phyloP scores from a whole-genome alignment of 2,329 filamentous ascomycete genomes.

The Xylaria sp. region DNA sequence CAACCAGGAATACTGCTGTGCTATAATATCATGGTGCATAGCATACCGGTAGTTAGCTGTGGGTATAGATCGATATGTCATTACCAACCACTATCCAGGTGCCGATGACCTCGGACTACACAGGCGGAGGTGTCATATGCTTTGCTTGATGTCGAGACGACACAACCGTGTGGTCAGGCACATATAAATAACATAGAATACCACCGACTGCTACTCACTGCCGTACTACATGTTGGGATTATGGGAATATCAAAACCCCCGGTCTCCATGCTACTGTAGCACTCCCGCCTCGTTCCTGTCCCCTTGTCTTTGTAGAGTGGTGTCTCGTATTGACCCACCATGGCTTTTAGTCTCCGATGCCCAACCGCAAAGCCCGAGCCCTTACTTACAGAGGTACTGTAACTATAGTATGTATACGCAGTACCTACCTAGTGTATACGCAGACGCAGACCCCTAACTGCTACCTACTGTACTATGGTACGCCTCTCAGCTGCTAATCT shows the following conservation, averaged over 20 bases:
- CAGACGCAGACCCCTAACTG: too few species aligned
- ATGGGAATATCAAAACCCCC: conserved; percentile 17
- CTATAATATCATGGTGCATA: neutral
- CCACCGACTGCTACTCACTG: neutral
- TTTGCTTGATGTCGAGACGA: neutral
- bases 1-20: conserved; percentile 11
- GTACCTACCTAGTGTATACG: too few species aligned
- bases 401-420: too few species aligned
- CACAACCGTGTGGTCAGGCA: conserved; percentile 17
- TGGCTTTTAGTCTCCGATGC: conserved; percentile 29
- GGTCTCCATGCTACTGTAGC: conserved; percentile 17
- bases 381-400: neutral
- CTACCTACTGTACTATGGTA: neutral
- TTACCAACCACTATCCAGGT: conserved; percentile 1
- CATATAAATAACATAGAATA: conserved; percentile 3
- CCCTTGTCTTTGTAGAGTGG: conserved; percentile 27
- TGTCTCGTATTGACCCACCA: conserved; percentile 31
- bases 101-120: conserved; percentile 15
- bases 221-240: conserved; percentile 5
- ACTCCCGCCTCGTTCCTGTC: conserved; percentile 24
- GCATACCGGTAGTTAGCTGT: neutral
- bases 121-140: conserved; percentile 19
- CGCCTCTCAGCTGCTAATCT: conserved; percentile 24
- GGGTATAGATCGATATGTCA: conserved; percentile 11
- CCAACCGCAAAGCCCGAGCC: conserved; percentile 25